A percentile compares a stretch with the other conserved stretches of the same genome.
phyloP scores from a whole-genome alignment of 2,329 filamentous ascomycete species.

The Claviceps fusiformis region DNA sequence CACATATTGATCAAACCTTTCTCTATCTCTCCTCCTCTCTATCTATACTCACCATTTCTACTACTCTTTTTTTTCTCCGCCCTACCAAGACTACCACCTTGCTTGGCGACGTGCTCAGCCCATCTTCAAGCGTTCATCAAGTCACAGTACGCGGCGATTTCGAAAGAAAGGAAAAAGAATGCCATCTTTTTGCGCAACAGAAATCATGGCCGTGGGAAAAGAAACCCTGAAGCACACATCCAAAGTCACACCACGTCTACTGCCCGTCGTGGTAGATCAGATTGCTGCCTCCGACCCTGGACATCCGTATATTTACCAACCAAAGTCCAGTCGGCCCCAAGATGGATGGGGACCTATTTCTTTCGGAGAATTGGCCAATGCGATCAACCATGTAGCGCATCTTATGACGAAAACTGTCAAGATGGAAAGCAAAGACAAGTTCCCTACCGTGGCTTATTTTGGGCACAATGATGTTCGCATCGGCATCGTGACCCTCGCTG shows the following conservation, averaged over 20 bases:
- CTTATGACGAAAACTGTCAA: conserved; percentile 17
- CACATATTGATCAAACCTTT: no score
- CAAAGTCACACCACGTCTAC: conserved; percentile 7
- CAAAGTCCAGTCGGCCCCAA: conserved; percentile 12
- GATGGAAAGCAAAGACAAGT: conserved; percentile 14
- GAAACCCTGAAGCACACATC: background rate
- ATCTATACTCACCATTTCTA: no score
- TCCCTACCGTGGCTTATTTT: conserved; percentile 22
- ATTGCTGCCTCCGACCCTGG: conserved; percentile 11
- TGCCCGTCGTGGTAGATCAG: conserved; percentile 12
- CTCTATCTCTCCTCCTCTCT: no score
- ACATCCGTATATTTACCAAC: conserved; percentile 25
- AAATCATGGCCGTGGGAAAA: background rate
- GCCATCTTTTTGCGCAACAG: background rate
- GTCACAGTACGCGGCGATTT: background rate
- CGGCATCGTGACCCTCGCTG: conserved; percentile 7
- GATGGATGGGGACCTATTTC: conserved; percentile 18
- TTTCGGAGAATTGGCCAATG: conserved; percentile 14
- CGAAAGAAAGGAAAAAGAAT: background rate
- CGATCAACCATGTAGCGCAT: conserved; percentile 18
- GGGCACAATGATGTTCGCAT: conserved; percentile 12
- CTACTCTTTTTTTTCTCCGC: no score
- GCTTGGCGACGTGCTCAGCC: background rate
- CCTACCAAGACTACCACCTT: no score
- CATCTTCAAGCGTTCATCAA: background rate